Conservation (phyloP, 1,284 basidiomycete species). For the Ustilago lituana region DNA sequence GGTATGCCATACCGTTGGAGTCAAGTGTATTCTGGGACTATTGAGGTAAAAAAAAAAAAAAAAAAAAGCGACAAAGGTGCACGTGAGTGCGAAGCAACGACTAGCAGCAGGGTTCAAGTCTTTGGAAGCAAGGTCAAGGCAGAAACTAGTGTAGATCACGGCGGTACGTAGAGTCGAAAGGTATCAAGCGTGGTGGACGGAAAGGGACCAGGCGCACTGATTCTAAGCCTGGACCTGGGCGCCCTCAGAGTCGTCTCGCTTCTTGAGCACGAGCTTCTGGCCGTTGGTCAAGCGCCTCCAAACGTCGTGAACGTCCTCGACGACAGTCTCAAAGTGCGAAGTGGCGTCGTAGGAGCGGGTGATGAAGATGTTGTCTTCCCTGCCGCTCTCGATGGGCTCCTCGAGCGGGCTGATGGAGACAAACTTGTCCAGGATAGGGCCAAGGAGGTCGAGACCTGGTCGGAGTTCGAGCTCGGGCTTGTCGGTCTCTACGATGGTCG, state of each 20-base stretch:
- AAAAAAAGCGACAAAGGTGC: too few relatives aligned
- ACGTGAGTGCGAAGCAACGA: neutral
- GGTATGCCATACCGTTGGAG: too few relatives aligned
- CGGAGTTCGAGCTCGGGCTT: constrained; percentile 90
- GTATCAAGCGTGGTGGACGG: constrained; percentile 6
- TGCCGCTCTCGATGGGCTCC: constrained; percentile 84
- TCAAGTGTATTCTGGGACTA: too few relatives aligned
- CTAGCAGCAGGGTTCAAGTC: constrained; percentile 5
- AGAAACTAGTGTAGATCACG: too few relatives aligned
- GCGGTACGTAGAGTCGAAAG: neutral
- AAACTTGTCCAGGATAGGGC: constrained; percentile 96
- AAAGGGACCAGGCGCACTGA: neutral
- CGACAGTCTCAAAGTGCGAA: constrained; percentile 93
- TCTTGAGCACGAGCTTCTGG: constrained; percentile 64
- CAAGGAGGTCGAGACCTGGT: constrained; percentile 90
- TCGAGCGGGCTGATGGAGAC: constrained; percentile 88
- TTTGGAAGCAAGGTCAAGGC: too few relatives aligned
- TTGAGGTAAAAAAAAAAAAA: too few relatives aligned
- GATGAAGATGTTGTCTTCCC: constrained; percentile 88
- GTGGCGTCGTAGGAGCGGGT: constrained; percentile 98
- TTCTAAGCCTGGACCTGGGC: constrained; percentile 62
- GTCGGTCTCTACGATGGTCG: constrained; percentile 95
- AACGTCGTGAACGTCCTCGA: constrained; percentile 67
- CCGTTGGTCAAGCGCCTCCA: constrained; percentile 64
- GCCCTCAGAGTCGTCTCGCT: constrained; percentile 61